Evolutionary conservation across 2,329 filamentous ascomycete species (phyloP).

Genomic region (Talaromyces sp.): DNA sequence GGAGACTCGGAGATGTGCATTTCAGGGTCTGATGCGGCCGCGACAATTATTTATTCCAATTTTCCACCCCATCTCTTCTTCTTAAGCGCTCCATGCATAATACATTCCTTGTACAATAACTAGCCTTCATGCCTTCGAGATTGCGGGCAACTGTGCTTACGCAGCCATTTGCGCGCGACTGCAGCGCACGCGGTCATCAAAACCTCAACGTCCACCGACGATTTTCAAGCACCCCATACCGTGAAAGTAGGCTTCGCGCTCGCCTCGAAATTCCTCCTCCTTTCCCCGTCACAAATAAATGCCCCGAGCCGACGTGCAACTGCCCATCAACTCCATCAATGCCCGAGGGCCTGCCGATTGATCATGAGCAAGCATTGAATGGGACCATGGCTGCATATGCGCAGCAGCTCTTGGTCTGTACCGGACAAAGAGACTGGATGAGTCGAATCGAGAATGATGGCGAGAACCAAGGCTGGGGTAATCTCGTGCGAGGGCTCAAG

Average conservation of each 20-base stretch:
- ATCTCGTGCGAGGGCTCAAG: conserved; percentile 69
- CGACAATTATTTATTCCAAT: no score
- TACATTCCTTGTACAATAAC: not conserved
- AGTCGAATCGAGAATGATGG: conserved; percentile 84
- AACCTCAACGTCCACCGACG: conserved; percentile 13
- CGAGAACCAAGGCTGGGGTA: conserved; percentile 48
- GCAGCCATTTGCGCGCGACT: conserved; percentile 18
- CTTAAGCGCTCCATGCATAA: not conserved
- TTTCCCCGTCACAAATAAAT: conserved; percentile 57
- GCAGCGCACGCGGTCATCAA: conserved; percentile 11
- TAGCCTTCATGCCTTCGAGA: not conserved
- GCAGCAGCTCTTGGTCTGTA: conserved; percentile 82
- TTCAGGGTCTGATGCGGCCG: no score
- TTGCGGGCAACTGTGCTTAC: conserved; percentile 2
- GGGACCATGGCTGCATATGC: conserved; percentile 77
- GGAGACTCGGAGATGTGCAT: not conserved
- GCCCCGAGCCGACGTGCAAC: conserved; percentile 74
- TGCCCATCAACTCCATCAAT: conserved; percentile 74
- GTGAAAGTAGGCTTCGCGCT: conserved; percentile 23
- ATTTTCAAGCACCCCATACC: conserved; percentile 27
- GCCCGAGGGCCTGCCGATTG: conserved; percentile 72
- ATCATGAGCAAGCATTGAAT: conserved; percentile 69
- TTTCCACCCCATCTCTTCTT: not conserved
- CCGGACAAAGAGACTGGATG: conserved; percentile 77
- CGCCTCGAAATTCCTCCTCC: conserved; percentile 42